Base-by-base conservation (phyloP, 2,329 filamentous ascomycete species). In the Aschersonia sp. region DNA sequence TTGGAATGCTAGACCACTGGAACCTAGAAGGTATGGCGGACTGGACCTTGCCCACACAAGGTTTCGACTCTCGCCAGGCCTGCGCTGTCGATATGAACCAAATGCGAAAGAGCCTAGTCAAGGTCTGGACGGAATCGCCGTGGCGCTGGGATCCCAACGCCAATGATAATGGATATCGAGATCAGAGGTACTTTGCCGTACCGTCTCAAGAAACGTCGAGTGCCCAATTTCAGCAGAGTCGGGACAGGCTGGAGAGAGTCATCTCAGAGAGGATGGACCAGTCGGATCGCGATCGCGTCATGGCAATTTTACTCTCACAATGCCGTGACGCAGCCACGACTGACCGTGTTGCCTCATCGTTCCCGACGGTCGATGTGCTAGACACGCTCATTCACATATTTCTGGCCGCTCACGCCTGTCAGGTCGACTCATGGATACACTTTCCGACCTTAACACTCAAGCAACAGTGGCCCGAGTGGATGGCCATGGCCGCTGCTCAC, bases 371-470 rank as follows among this genome's bases (percentile, higher is more conserved):
- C 20, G 73, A 77, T 29, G 60, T 78, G 3, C 65, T 84, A 51
- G 79, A 83, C 53, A 77, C 72, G 7, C 65, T 83, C 48, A 67
- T 81, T 9, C 75, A 82, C 50, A 73, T 76, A 51, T 83, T 77
- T 51, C 62, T 82, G 28, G 73, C 75, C 1, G 69, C 70, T 1
- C 75, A 80, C 43, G 64, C 69, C 30, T 72, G 77, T 44, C 70
- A 78, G 50, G 68, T 79, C 0, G 77, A 75, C 44, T 68, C 70
- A 44, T 83, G 73, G 68, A 73, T 85, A 49, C 80, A 84, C 59
- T 71, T 77, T 44, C 72, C 76, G 1, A 77, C 76, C 0, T 74
- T 84, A 40, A 70, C 68, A 2, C 67, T 80, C 5, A 75, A 75
- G 20, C 64, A 66, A 3, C 69, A 77, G 49, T 70, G 70, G 51